Evolutionary conservation across 345 rosid species (phyloP).

Genomic region (Sapria himalayana): DNA sequence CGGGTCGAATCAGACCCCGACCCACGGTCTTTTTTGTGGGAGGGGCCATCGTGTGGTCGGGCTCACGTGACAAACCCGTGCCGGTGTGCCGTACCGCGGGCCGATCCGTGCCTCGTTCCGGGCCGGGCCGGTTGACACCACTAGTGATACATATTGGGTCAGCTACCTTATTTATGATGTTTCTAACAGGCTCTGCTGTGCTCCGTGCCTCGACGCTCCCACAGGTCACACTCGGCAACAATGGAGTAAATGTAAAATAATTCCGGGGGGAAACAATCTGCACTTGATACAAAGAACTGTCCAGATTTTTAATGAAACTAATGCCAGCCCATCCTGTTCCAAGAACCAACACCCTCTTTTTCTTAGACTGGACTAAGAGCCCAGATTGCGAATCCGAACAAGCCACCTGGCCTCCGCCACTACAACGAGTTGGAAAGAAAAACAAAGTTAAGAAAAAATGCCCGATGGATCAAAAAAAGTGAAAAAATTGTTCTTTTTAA

Average conservation of each 20-base stretch:
- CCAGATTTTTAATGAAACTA: constrained; percentile 73
- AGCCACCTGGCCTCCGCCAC: constrained; percentile 53
- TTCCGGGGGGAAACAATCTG: constrained; percentile 84
- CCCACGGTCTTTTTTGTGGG: too few species aligned
- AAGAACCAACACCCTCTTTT: constrained; percentile 71
- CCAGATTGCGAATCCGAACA: constrained; percentile 38
- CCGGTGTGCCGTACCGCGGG: too few species aligned
- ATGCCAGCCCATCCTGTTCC: constrained; percentile 97
- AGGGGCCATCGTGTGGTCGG: too few species aligned
- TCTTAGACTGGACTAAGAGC: constrained; percentile 16
- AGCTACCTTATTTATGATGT: constrained; percentile 66
- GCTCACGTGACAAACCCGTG: too few species aligned
- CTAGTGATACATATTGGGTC: too few species aligned
- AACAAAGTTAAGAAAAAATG: too few species aligned
- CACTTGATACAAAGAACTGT: constrained; percentile 47
- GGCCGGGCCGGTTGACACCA: too few species aligned
- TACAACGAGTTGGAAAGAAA: constrained; percentile 16
- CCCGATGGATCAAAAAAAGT: too few species aligned
- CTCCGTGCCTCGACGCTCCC: constrained; percentile 97
- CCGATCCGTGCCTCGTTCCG: too few species aligned
- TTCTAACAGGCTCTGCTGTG: constrained; percentile 76
- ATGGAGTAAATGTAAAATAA: constrained; percentile 88
- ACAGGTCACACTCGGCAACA: constrained; percentile 89
- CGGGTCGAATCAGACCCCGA: too few species aligned
- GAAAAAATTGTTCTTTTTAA: too few species aligned